Percentiles rank a stretch among this genome's conserved stretches.
phyloP scores from a whole-genome alignment of 768 basidiomycete species.

The Kwoniella sp. region DNA sequence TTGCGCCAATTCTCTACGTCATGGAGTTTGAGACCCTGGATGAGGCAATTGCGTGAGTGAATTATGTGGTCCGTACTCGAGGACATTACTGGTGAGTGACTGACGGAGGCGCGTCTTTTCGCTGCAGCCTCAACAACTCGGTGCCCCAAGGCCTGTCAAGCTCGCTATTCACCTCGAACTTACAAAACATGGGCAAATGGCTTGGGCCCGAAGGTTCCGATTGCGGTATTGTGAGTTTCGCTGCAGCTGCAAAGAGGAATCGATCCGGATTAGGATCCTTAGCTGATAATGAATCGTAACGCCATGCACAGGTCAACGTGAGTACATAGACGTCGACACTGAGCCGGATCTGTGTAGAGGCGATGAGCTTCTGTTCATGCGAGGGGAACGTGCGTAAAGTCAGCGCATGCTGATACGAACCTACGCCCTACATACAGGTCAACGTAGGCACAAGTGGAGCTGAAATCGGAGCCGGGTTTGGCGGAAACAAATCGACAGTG shows the following conservation, averaged over 20 bases:
- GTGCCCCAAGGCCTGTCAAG: slow-evolving; percentile 51
- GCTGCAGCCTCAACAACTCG: slow-evolving; percentile 42
- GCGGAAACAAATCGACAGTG: slow-evolving; percentile 60
- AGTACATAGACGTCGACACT: neutral
- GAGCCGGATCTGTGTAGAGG: no score
- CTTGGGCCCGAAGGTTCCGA: slow-evolving; percentile 87
- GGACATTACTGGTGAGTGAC: no score
- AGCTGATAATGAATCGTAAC: neutral
- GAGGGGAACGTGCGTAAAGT: neutral
- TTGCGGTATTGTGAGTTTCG: slow-evolving; percentile 74
- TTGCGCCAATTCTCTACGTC: slow-evolving; percentile 86
- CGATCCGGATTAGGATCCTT: no score
- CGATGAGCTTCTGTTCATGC: no score
- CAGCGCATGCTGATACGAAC: neutral
- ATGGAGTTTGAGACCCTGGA: slow-evolving; percentile 71
- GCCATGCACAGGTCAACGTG: neutral
- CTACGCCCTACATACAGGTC: slow-evolving; percentile 57
- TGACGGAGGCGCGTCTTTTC: neutral
- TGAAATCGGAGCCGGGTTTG: slow-evolving; percentile 84
- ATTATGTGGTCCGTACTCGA: no score
- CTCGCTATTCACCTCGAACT: slow-evolving; percentile 79
- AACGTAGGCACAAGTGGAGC: slow-evolving; percentile 72
- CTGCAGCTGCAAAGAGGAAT: neutral
- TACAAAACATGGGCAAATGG: slow-evolving; percentile 86
- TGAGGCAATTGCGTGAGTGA: slow-evolving; percentile 62